Conservation (phyloP, 305 asterid species). For the Plantago coronopus region DNA sequence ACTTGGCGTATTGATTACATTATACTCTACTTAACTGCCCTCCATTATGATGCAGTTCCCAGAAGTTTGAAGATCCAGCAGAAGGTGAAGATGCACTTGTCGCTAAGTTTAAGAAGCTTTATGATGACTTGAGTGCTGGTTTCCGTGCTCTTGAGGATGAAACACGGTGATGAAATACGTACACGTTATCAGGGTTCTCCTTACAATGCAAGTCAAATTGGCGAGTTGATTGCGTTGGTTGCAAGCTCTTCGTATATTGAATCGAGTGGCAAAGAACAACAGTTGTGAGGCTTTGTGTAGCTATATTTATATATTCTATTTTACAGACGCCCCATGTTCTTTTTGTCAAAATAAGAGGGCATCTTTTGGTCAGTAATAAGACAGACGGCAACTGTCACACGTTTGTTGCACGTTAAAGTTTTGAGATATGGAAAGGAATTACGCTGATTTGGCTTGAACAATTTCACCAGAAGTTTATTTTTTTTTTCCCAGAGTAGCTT, state of each 20-base stretch:
- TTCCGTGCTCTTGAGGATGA: conserved; percentile 98
- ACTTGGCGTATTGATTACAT: neutral
- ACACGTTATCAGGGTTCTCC: neutral
- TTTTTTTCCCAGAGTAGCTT: too few relatives aligned
- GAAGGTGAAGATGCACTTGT: conserved; percentile 83
- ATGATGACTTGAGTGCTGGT: conserved; percentile 83
- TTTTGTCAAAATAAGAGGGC: conserved; percentile 42
- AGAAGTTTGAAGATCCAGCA: conserved; percentile 97
- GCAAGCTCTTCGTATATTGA: conserved; percentile 15
- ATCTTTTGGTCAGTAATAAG: conserved; percentile 4
- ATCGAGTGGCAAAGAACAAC: conserved; percentile 21
- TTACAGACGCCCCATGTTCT: conserved; percentile 25
- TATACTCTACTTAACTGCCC: conserved; percentile 9
- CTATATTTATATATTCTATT: conserved; percentile 29
- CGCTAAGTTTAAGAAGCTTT: conserved; percentile 73
- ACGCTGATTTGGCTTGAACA: neutral
- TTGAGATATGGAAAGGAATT: conserved; percentile 20
- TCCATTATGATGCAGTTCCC: conserved; percentile 48
- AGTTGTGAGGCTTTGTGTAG: conserved; percentile 35
- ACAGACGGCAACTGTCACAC: conserved; percentile 9
- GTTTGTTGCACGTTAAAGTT: conserved; percentile 17
- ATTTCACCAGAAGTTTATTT: too few relatives aligned
- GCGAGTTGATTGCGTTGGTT: conserved; percentile 18
- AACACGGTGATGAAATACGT: conserved; percentile 55
- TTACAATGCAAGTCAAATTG: conserved; percentile 18